Evolutionary conservation across 768 basidiomycete genomes (phyloP), one percentile per base, ranked within the genome.

Genomic region (Tricholoma sp.): DNA sequence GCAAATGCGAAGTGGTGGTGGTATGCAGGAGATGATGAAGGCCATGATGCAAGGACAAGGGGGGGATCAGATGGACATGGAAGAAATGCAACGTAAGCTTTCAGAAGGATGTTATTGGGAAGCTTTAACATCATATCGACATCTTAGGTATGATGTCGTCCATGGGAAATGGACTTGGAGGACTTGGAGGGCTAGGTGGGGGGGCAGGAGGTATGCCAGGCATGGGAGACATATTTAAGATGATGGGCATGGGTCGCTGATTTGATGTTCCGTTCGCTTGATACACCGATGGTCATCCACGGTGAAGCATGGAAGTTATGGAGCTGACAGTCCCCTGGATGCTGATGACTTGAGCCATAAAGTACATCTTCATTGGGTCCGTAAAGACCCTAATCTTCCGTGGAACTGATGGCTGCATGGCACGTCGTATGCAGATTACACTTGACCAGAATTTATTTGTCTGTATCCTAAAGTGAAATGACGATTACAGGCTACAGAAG

Each of bases 21-120:
- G 92, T 45, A 89, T 97, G 85, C 91, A 94, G 69, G 94, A 96
- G 64, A 96, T 96, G 93, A 94, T 96, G 94, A 91, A 89, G 68
- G 87, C 89, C 28, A 94, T 98, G 91, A 94, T 97, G 90, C 92
- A 94, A 64, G 91, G 93, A 9, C 86, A 91, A 63, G 91, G 90
- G 53, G 91, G 91, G 10, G 94, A 94, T 65, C 85, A 93, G 66
- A 76, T 87, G 52, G 93, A 94, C 66, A 90, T 96, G 89, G 89
- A 91, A 57, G 93, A 96, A 70, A 93, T 95, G 91, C 91, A 94
- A 73, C 82, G 92, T 88, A 72, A 60, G 81, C 72, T 15, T 15
- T 56, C 39, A 29, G 12, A n/a, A 24, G 6, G 41, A 17, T 17
- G 36, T 48, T 29, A 4, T 45, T 49, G 17, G 50, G 24, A 24